phyloP scores from a whole-genome alignment of 441 rosid species.

The Brassica hybrid region DNA sequence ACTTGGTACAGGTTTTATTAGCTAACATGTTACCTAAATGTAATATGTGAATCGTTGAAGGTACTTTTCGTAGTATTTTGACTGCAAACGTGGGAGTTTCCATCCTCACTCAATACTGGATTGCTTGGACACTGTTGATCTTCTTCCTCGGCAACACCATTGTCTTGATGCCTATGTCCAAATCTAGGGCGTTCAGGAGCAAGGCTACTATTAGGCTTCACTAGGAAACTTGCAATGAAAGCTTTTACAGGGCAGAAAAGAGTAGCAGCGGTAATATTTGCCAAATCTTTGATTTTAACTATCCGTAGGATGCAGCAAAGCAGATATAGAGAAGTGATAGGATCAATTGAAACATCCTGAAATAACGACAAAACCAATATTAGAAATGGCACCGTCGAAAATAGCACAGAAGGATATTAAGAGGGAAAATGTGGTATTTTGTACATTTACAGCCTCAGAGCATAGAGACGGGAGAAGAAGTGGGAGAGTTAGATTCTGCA shows the following conservation, averaged over 20 bases:
- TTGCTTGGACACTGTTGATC: slow-evolving; percentile 50
- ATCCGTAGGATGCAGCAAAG: slow-evolving; percentile 96
- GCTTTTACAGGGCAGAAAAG: slow-evolving; percentile 77
- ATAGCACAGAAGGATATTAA: slow-evolving; percentile 28
- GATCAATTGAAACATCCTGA: slow-evolving; percentile 73
- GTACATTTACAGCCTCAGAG: slow-evolving; percentile 64
- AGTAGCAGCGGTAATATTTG: slow-evolving; percentile 90
- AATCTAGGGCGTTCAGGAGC: slow-evolving; percentile 44
- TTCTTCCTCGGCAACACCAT: slow-evolving; percentile 41
- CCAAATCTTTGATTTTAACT: slow-evolving; percentile 96
- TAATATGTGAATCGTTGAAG: slow-evolving; percentile 46
- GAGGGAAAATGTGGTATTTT: slow-evolving; percentile 24
- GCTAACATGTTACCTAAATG: slow-evolving; percentile 65
- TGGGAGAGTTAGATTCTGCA: slow-evolving; percentile 86
- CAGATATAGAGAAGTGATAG: slow-evolving; percentile 84
- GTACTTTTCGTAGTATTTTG: slow-evolving; percentile 44
- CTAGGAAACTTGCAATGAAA: slow-evolving; percentile 55
- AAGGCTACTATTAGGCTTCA: slow-evolving; percentile 63
- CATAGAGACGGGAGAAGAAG: slow-evolving; percentile 89
- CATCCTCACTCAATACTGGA: slow-evolving; percentile 43
- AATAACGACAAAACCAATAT: slow-evolving; percentile 42
- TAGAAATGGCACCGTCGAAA: not conserved
- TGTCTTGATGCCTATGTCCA: slow-evolving; percentile 52
- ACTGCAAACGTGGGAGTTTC: slow-evolving; percentile 52
- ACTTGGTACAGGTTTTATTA: slow-evolving; percentile 1